Evolutionary conservation across 306 rosid genomes (phyloP), one percentile per base, ranked within the genome.

Genomic region (Hippophae tibetana): DNA sequence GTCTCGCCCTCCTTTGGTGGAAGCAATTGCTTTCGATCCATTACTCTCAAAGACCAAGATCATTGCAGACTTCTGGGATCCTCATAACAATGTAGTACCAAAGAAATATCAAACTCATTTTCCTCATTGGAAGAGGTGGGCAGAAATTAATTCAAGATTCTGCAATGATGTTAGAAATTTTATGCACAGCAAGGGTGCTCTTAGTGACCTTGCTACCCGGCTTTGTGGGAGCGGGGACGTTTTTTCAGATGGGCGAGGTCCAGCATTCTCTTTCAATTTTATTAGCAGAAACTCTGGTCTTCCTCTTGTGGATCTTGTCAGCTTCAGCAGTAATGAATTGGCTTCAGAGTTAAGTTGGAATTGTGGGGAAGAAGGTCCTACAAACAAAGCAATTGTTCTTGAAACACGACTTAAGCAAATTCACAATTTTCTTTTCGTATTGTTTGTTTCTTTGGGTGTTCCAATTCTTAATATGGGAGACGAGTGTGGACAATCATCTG

Each of bases 61-160:
- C 71, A 83, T 87, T 56, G 96, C 98, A 69, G 95, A 92, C 66
- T 69, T 62, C 46, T 79, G 89, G 93, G 95, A 83, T 63, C 92
- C 92, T 7, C 67, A 67, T 70, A 84, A 50, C 58, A 69, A 31
- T 2, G 38, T 62, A 61, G 70, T 69, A 58, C 57, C 69, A 13
- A 78, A 69, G 75, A 76, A 77, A 31, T 4, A 31, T 31, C 38
- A 31, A 62, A 71, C 59, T 61, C 88, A 57, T 42, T 83, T 87
- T 77, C 96, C 98, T 62, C 98, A 87, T 73, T 92, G 98, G 98
- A 85, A 76, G 88, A 81, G 85, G 78, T 92, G 98, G 98, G 96
- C 96, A 62, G 95, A 92, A 76, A 63, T 85, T 65, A 85, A 92
- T 65, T 47, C 81, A 60, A 83, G 61, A 8, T 92, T 81, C 66